These are phyloP conservation scores for Trichoderma koningiopsis DNA, from an alignment of 2,329 filamentous ascomycete species.

Conservation along the genomic window DNA sequence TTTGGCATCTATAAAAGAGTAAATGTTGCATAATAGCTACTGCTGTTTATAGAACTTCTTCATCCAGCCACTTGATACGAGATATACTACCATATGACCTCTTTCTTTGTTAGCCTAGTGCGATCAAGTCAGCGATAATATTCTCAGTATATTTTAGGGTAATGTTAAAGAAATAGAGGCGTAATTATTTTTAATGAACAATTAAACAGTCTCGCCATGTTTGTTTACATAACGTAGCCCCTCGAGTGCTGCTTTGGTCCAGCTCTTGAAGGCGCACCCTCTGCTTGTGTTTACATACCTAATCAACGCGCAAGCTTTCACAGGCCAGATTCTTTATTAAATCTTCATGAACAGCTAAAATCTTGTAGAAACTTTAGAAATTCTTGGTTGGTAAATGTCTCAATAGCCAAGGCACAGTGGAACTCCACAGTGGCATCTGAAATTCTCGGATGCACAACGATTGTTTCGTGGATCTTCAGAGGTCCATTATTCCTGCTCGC, in stretches of 20 bases:
- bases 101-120: not conserved
- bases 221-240: not conserved
- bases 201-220: not conserved
- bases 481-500: too few species aligned
- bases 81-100: not conserved
- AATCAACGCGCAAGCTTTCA: not conserved
- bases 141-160: not conserved
- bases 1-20: not conserved
- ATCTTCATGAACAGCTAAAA: not conserved
- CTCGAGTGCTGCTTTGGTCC: not conserved
- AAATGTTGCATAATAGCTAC: not conserved
- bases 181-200: not conserved
- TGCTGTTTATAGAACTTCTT: not conserved
- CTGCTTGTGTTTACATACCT: not conserved
- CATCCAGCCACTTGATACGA: not conserved
- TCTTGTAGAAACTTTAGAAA: too few species aligned
- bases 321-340: not conserved
- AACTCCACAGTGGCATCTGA: too few species aligned
- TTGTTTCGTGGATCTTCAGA: too few species aligned
- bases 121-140: not conserved
- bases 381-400: too few species aligned
- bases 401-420: too few species aligned
- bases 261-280: not conserved
- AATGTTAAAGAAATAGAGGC: not conserved
- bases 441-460: too few species aligned